Evolutionary conservation across 345 rosid genomes (phyloP).

Genomic region (Melastoma malabathricum): DNA sequence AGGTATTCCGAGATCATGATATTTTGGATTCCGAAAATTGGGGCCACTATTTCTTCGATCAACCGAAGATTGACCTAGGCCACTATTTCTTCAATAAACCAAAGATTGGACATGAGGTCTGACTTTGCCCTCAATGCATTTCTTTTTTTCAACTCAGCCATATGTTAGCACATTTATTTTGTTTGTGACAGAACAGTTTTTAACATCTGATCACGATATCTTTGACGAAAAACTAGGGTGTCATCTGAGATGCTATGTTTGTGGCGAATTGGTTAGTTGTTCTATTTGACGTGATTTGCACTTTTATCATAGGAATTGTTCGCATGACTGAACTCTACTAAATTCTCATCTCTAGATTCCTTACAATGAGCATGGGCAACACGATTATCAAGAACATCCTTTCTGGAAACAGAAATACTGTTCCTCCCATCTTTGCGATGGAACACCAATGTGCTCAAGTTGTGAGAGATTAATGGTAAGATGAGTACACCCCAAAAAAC

Average conservation of each 20-base stretch:
- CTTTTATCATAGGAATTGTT: neutral
- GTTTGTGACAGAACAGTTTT: no score
- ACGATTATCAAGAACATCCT: neutral
- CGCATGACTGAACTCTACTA: neutral
- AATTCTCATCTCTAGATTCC: neutral
- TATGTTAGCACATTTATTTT: no score
- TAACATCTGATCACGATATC: no score
- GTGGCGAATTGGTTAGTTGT: slow-evolving; percentile 6
- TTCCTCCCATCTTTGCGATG: neutral
- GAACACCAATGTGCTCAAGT: neutral
- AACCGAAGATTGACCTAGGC: neutral
- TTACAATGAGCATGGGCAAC: neutral
- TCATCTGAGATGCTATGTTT: slow-evolving; percentile 5
- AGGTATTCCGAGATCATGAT: neutral
- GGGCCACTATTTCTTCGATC: neutral
- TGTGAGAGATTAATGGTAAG: slow-evolving; percentile 2
- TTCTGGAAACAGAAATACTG: slow-evolving; percentile 3
- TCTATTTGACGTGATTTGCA: neutral
- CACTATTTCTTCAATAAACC: neutral
- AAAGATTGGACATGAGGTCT: no score
- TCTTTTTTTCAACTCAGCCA: no score
- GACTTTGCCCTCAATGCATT: no score
- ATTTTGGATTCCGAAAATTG: neutral
- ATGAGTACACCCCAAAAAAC: neutral
- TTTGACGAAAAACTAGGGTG: no score